These are phyloP conservation scores for Alternaria brassicicola DNA, from an alignment of 2,329 filamentous ascomycete genomes.

Conservation along the genomic window DNA sequence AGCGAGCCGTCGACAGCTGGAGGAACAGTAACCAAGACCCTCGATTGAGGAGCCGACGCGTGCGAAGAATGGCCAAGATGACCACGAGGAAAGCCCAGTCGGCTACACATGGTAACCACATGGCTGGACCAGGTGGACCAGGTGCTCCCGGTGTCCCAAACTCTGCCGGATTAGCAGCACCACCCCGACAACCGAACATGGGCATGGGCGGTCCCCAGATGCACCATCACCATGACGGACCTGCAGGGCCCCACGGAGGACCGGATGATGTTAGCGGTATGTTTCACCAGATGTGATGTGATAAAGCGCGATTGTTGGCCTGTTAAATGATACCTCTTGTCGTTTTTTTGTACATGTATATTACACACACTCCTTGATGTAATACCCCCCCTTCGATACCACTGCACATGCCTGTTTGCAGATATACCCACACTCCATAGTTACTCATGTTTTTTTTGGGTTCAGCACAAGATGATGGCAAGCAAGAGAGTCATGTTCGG, in stretches of 20 bases:
- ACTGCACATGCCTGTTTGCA: slow-evolving; percentile 44
- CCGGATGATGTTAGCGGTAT: slow-evolving; percentile 92
- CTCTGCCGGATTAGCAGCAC: slow-evolving; percentile 65
- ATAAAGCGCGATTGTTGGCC: slow-evolving; percentile 46
- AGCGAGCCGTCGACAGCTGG: slow-evolving; percentile 98
- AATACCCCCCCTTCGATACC: slow-evolving; percentile 50
- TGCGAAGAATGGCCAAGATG: slow-evolving; percentile 95
- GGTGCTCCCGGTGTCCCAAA: slow-evolving; percentile 69
- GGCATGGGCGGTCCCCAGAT: slow-evolving; percentile 69
- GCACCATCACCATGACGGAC: slow-evolving; percentile 75
- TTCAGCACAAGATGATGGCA: slow-evolving; percentile 32
- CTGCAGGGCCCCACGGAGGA: slow-evolving; percentile 69
- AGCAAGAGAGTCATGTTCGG: slow-evolving; percentile 30
- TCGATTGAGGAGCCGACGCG: slow-evolving; percentile 84
- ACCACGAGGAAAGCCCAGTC: slow-evolving; percentile 77
- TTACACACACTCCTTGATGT: slow-evolving; percentile 52
- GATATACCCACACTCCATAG: slow-evolving; percentile 24
- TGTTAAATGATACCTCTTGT: slow-evolving; percentile 51
- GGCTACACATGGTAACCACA: slow-evolving; percentile 66
- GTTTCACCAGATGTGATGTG: slow-evolving; percentile 86
- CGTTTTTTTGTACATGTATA: slow-evolving; percentile 52
- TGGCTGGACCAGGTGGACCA: slow-evolving; percentile 67
- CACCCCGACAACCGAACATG: slow-evolving; percentile 68
- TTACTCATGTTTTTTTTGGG: slow-evolving; percentile 41
- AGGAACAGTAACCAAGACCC: slow-evolving; percentile 98